Evolutionary conservation across 129 eudicot species (phyloP), one percentile per base, ranked within the genome.

Genomic region (Helianthus tuberosus): DNA sequence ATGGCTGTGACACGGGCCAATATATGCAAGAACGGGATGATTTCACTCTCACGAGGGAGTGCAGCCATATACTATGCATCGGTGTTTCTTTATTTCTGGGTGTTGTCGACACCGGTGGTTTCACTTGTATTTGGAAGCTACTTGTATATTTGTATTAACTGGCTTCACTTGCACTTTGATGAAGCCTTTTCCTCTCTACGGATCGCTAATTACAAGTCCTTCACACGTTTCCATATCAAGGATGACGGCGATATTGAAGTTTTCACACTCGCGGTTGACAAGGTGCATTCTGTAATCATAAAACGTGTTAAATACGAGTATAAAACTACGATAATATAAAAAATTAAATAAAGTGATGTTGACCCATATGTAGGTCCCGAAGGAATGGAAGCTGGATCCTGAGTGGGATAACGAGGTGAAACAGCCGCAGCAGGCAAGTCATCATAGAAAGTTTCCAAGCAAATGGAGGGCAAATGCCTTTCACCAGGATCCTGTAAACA

Each of bases 151-250:
- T 95, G 99, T 77, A 95, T 95, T 66, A 95, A 95, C 50, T 95
- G 99, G 99, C 86, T 95, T 72, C 94, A 95, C 75, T 29, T 95
- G 23, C 99, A 95, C 83, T 95, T 95, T 46, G 99, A 95, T 73
- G 99, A 95, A 84, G 99, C 99, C 9, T 95, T 95, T 80, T 95
- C 99, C 10, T 95, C 97, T 1, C 86, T 95, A 64, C 90, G 99
- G 0, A 95, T 95, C 51, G 99, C 99, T 15, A 95, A 95, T 69
- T 95, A 95, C 89, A 95, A 95, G 84, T 82, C 99, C 6, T 95
- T 95, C 55, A 91, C 99, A 43, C 93, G 99, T 52, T 91, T 95
- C 66, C 96, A 89, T 66, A 88, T 95, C 78, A 95, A 78, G 81
- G 60, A 68, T n/a, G 78, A 83, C 17, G 99, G 99, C 4, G 87